Evolutionary conservation across 305 asterid genomes (phyloP), one percentile per base, ranked within the genome.

Genomic region (Fraxinus angustifolia): DNA sequence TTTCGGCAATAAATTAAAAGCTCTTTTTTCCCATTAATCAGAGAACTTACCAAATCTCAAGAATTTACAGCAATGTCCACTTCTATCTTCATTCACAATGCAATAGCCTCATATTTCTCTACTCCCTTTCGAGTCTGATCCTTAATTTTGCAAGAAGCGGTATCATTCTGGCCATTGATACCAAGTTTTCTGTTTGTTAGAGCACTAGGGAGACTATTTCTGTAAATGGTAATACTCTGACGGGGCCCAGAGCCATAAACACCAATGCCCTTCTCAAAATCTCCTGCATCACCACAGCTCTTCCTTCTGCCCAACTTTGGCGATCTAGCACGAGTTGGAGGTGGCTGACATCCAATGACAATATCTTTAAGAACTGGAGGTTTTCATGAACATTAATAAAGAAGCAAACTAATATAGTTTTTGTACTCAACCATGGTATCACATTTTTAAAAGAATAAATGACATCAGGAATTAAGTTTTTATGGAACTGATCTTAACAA

Each of bases 251-350:
- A 74, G 48, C 78, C 71, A 21, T 8, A 21, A 62, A 31, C 71
- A 21, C 33, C 16, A 62, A 62, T 79, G 21, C 82, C 81, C 75
- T 81, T 85, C 75, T 84, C 83, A 58, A 83, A 31, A 60, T 79
- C 81, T 77, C 77, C 87, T 4, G 87, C 75, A 70, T 83, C 84
- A 62, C 79, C 75, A 81, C 81, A 85, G 83, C 81, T 87, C 83
- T 89, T 89, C 84, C 86, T 87, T 86, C 92, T 73, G 67, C 92
- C 92, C 80, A 89, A 75, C 80, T 88, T 89, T 19, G 92, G 92
- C 56, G 92, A 89, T 78, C 87, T 89, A 26, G 92, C 89, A 68
- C 92, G 90, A 58, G 92, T 89, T 77, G 90, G 92, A 8, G 92
- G 90, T 36, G 85, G 79, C 90, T 89, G 58, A 56, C 40, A 73